Conservation (phyloP, 306 rosid species). For the Begonia fuchsioides region DNA sequence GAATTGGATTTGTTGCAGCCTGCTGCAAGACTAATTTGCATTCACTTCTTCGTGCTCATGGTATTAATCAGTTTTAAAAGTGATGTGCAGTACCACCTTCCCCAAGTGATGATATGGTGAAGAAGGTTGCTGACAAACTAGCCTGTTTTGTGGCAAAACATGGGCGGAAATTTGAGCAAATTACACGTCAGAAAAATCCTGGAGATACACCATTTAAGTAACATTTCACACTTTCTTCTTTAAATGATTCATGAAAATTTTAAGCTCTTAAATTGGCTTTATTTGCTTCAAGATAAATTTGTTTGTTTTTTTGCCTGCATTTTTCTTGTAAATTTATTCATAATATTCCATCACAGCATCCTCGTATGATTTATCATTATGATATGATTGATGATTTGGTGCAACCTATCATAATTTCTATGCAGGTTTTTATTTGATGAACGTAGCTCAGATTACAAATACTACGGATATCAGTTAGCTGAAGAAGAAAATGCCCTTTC, state of each 20-base stretch:
- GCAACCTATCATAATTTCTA: constrained; percentile 2
- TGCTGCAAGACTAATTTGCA: constrained; percentile 99
- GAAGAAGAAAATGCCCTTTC: constrained; percentile 61
- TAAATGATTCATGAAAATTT: not conserved
- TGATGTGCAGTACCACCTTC: constrained; percentile 98
- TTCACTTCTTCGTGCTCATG: constrained; percentile 96
- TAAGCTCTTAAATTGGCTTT: no score
- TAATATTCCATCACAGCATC: not conserved
- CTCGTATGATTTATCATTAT: not conserved
- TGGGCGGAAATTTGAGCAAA: constrained; percentile 95
- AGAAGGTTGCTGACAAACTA: constrained; percentile 96
- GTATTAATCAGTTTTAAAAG: constrained; percentile 99
- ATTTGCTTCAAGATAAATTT: not conserved
- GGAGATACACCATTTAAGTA: constrained; percentile 97
- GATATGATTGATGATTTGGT: not conserved
- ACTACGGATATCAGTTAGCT: constrained; percentile 70
- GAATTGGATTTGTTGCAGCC: constrained; percentile 86
- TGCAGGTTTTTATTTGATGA: constrained; percentile 74
- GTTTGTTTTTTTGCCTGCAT: not conserved
- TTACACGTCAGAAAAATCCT: constrained; percentile 92
- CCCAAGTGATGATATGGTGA: constrained; percentile 97
- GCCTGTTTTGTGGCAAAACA: constrained; percentile 99
- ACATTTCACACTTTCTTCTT: constrained; percentile 8
- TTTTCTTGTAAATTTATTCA: no score
- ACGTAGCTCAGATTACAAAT: constrained; percentile 74